Evolutionary conservation across 352 stramenopile genomes (phyloP), one percentile per base, ranked within the genome.

Genomic region (Pythium apleroticum): DNA sequence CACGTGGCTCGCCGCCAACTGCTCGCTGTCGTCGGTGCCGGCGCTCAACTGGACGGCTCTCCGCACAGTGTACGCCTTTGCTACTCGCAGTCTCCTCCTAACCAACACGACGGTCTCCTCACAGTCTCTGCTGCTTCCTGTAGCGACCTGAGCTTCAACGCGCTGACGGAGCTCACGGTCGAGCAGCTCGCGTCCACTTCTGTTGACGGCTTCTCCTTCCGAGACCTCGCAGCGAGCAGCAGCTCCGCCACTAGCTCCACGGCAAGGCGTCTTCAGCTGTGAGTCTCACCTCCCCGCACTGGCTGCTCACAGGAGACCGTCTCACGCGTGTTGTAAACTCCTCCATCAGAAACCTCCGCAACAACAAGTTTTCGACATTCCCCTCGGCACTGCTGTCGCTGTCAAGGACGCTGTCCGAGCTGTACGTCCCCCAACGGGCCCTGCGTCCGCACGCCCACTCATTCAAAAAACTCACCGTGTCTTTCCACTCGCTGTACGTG

Each of bases 141-240:
- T 25, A 62, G 55, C 8, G 41, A 62, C 25, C 43, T 62, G 37
- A 45, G 55, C 25, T 39, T 41, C 55, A 62, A 62, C 27, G 11
- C 10, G 22, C 39, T 62, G 4, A 24, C 33, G 14, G 20, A 39
- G 24, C 37, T 62, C 12, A 27, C 28, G 20, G 15, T 45, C 15
- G 27, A 28, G 15, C 7, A n/a, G 17, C 24, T 24, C 12, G 30
- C 24, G 15, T n/a, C 52, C 19, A 41, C 20, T 14, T 9, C 20
- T 17, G 28, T 46, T 7, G 37, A 46, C 39, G 19, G 39, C 19
- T 57, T 57, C 30, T 57, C 52, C n/a, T 46, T 46, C 39, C 39
- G 39, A 46, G 52, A 57, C 19, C 30, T 57, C 12, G 45, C 52
- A 14, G 30, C 25, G 5, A n/a, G 4, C 22, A n/a, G 4, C 22